A percentile compares a stretch with the other conserved stretches of the same genome.
Conservation (phyloP, 2,329 filamentous ascomycete genomes). For the Aspergillus fumigatus region DNA sequence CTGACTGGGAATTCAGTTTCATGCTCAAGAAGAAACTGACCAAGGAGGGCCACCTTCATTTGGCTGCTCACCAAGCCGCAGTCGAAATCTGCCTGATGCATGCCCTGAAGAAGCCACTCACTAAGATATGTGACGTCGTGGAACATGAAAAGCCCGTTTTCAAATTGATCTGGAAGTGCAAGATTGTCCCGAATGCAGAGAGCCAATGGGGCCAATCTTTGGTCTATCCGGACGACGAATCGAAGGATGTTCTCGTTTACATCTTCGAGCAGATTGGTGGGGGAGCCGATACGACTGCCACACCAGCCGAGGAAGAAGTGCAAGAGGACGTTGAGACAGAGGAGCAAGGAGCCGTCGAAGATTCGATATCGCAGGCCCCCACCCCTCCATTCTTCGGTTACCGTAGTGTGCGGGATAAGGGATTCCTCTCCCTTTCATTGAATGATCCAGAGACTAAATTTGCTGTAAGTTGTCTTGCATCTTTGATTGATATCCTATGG, state of each 20-base stretch:
- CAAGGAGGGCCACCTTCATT: slow-evolving; percentile 33
- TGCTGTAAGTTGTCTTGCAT: slow-evolving; percentile 53
- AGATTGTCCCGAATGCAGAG: slow-evolving; percentile 23
- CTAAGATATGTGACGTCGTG: slow-evolving; percentile 30
- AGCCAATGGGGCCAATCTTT: slow-evolving; percentile 24
- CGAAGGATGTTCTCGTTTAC: slow-evolving; percentile 29
- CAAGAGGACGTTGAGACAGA: slow-evolving; percentile 5
- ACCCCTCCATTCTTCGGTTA: slow-evolving; percentile 19
- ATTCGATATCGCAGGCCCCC: slow-evolving; percentile 20
- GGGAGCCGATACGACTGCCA: slow-evolving; percentile 9
- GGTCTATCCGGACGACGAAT: slow-evolving; percentile 27
- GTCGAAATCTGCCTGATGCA: slow-evolving; percentile 53
- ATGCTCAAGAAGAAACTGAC: slow-evolving; percentile 32
- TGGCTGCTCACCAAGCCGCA: slow-evolving; percentile 51
- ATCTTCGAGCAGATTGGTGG: slow-evolving; percentile 33
- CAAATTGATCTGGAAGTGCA: slow-evolving; percentile 29
- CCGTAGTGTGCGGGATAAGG: slow-evolving; percentile 33
- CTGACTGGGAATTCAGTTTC: slow-evolving; percentile 23
- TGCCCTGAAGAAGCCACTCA: slow-evolving; percentile 37
- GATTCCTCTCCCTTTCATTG: slow-evolving; percentile 58
- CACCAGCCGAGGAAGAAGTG: slow-evolving; percentile 8
- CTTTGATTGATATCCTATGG: slow-evolving; percentile 59
- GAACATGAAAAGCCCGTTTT: slow-evolving; percentile 28
- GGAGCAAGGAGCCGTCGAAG: slow-evolving; percentile 19
- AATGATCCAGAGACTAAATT: slow-evolving; percentile 62